These are phyloP conservation scores for Solanum peruvianum DNA, from an alignment of 257 asterid species.

Conservation along the genomic window DNA sequence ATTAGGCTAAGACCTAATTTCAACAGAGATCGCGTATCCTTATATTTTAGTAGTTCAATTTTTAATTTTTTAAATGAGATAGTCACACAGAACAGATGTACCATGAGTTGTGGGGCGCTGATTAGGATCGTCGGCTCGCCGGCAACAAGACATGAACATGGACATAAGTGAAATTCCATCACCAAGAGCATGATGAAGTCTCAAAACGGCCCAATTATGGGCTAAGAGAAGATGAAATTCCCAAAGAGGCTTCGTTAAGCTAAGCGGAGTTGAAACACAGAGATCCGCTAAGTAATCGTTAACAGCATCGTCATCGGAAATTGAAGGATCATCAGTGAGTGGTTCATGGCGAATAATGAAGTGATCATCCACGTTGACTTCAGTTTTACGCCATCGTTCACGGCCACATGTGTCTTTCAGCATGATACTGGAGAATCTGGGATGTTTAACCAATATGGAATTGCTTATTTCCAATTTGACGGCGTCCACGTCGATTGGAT, in stretches of 20 bases:
- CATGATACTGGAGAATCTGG: slow-evolving; percentile 64
- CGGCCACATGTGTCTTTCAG: slow-evolving; percentile 43
- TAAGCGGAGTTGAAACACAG: slow-evolving; percentile 38
- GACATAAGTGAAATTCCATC: slow-evolving; percentile 71
- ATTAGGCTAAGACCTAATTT: no score
- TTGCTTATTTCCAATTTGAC: slow-evolving; percentile 19
- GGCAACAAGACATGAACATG: slow-evolving; percentile 39
- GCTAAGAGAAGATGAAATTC: slow-evolving; percentile 56
- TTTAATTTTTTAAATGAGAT: accelerated
- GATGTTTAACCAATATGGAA: slow-evolving; percentile 46
- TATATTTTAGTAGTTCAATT: no score
- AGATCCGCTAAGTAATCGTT: slow-evolving; percentile 50
- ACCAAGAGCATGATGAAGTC: slow-evolving; percentile 78
- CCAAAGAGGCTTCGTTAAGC: slow-evolving; percentile 63
- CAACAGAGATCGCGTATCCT: no score
- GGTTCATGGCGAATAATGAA: slow-evolving; percentile 23
- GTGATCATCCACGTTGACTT: slow-evolving; percentile 51
- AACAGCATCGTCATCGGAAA: slow-evolving; percentile 42
- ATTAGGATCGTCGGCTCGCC: slow-evolving; percentile 38
- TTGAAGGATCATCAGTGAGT: slow-evolving; percentile 11
- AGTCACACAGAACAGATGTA: background rate
- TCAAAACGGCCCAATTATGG: slow-evolving; percentile 38
- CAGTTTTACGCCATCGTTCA: slow-evolving; percentile 48
- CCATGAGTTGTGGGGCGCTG: slow-evolving; percentile 12
- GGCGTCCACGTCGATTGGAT: slow-evolving; percentile 29